phyloP scores from a whole-genome alignment of 2,329 filamentous ascomycete genomes.

The Paraconiothyrium sp. region DNA sequence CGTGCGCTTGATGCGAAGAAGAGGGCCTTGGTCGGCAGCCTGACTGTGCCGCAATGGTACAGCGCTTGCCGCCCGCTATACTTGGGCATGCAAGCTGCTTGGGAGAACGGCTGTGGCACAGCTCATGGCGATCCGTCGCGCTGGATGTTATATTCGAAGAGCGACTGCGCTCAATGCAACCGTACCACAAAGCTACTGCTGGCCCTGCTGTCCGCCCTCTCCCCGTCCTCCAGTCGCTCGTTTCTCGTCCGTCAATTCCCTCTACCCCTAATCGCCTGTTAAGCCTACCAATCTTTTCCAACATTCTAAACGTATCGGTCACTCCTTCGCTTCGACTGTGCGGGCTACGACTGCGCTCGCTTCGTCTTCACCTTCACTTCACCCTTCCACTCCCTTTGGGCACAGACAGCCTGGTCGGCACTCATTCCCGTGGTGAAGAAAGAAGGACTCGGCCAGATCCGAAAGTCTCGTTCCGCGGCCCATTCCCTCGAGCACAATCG shows the following conservation, averaged over 20 bases:
- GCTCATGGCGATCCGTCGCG: conserved; percentile 15
- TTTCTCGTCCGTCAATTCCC: not conserved
- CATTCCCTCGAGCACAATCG: conserved; percentile 24
- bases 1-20: not conserved
- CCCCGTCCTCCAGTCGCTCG: conserved; percentile 15
- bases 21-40: not conserved
- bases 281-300: not conserved
- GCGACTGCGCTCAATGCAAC: conserved; percentile 29
- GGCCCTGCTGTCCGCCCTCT: conserved; percentile 15
- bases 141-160: conserved; percentile 12
- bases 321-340: conserved; percentile 3
- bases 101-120: conserved; percentile 27
- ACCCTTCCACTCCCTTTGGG: conserved; percentile 1
- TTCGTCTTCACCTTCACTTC: conserved; percentile 5
- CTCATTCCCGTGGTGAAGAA: not conserved
- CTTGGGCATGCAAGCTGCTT: conserved; percentile 18
- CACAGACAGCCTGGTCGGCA: not conserved
- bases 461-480: conserved; percentile 10
- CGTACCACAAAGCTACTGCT: conserved; percentile 28
- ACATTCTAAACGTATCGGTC: not conserved
- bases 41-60: conserved; percentile 17
- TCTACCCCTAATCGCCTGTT: not conserved
- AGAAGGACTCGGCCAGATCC: conserved; percentile 6
- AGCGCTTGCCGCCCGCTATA: conserved; percentile 10
- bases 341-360: not conserved